Conservation (phyloP, 1,139 yeast genomes). For the Saccharomyces uvarum region DNA sequence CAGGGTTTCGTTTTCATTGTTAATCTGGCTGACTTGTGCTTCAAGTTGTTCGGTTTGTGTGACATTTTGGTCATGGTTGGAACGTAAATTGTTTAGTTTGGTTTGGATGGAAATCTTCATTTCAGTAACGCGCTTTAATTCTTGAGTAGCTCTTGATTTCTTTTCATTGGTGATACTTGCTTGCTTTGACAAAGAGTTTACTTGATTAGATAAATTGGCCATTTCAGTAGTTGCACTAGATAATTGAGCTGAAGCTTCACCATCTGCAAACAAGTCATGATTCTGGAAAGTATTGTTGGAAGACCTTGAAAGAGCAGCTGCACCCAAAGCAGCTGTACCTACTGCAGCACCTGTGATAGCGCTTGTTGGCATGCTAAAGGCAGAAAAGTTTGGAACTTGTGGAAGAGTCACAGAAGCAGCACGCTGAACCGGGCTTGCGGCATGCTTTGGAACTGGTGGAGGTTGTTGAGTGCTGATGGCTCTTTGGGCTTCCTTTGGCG, state of each 20-base stretch:
- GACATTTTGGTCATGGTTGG: constrained; percentile 72
- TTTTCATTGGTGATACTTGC: constrained; percentile 63
- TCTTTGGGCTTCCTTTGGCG: constrained; percentile 4
- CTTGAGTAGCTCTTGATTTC: constrained; percentile 68
- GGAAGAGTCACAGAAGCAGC: constrained; percentile 22
- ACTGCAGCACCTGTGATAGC: constrained; percentile 13
- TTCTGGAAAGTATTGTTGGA: constrained; percentile 23
- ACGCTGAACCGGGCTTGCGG: constrained; percentile 27
- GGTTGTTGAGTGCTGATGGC: constrained; percentile 8
- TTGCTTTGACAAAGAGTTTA: constrained; percentile 68
- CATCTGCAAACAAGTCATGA: constrained; percentile 49
- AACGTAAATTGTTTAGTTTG: constrained; percentile 57
- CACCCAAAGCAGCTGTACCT: constrained; percentile 12
- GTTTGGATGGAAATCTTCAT: constrained; percentile 65
- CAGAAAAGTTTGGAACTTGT: constrained; percentile 28
- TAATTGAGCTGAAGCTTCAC: constrained; percentile 55
- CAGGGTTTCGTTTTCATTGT: constrained; percentile 63
- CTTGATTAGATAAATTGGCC: constrained; percentile 81
- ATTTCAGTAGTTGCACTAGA: constrained; percentile 77
- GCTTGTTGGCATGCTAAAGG: constrained; percentile 13
- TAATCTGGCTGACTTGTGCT: constrained; percentile 47
- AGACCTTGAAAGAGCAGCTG: constrained; percentile 9
- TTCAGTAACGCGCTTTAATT: constrained; percentile 53
- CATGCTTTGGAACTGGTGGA: constrained; percentile 8
- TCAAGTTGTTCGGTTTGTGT: constrained; percentile 68